Evolutionary conservation across 352 stramenopile genomes (phyloP).

Genomic region (Phytopythium vexans): DNA sequence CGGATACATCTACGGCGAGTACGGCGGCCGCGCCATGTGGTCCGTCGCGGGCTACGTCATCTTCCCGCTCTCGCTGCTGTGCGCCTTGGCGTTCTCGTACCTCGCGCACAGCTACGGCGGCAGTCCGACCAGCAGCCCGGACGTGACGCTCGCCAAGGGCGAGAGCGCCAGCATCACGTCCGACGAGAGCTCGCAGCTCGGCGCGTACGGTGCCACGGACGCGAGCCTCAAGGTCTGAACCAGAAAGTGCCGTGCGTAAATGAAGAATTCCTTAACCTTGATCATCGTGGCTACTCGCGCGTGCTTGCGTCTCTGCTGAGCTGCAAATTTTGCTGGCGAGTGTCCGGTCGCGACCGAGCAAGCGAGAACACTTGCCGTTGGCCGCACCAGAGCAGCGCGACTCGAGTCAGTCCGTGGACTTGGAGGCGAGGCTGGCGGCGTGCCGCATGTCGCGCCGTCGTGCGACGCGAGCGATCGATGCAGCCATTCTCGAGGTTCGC

Average conservation of each 20-base stretch:
- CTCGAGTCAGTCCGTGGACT: too few species aligned
- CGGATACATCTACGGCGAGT: slow-evolving; percentile 34
- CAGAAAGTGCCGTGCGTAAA: background rate
- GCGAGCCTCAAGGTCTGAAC: slow-evolving; percentile 15
- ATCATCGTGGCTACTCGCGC: too few species aligned
- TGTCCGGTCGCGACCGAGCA: too few species aligned
- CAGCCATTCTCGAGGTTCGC: too few species aligned
- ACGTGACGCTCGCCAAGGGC: slow-evolving; percentile 10
- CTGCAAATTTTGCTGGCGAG: too few species aligned
- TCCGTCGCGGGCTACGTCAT: slow-evolving; percentile 26
- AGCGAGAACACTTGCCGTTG: too few species aligned
- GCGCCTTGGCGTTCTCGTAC: slow-evolving; percentile 19
- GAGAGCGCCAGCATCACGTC: slow-evolving; percentile 23
- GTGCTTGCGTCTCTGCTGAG: too few species aligned
- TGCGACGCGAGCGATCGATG: too few species aligned
- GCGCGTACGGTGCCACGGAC: slow-evolving; percentile 19
- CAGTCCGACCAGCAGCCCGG: slow-evolving; percentile 10
- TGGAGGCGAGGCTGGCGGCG: too few species aligned
- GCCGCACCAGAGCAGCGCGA: too few species aligned
- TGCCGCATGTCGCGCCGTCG: too few species aligned
- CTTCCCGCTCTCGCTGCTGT: slow-evolving; percentile 25
- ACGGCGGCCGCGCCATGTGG: slow-evolving; percentile 37
- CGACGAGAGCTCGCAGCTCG: slow-evolving; percentile 26
- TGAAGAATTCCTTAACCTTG: too few species aligned
- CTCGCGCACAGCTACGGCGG: slow-evolving; percentile 25